Percentiles rank a stretch among this genome's conserved stretches.
Evolutionary conservation across 805 yeast genomes (phyloP).

Genomic region (Pichia insulana): DNA sequence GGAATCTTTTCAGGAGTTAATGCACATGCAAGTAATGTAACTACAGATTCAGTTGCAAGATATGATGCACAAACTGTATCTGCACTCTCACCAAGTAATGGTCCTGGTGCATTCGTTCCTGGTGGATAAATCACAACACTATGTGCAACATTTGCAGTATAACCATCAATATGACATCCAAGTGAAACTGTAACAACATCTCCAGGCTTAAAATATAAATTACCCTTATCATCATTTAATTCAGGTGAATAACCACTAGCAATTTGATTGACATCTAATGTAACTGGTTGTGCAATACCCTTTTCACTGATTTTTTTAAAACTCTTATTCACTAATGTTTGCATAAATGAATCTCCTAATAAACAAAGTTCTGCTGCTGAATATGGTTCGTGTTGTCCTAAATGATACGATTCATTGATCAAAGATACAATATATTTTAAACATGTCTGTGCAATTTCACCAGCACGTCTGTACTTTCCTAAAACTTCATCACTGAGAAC

Average conservation of each 20-base stretch:
- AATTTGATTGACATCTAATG: slow-evolving; percentile 75
- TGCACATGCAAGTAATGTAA: slow-evolving; percentile 63
- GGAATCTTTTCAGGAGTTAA: slow-evolving; percentile 72
- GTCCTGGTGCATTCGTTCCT: slow-evolving; percentile 55
- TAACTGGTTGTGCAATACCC: slow-evolving; percentile 89
- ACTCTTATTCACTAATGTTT: slow-evolving; percentile 46
- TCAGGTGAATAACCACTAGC: slow-evolving; percentile 82
- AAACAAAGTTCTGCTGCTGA: slow-evolving; percentile 68
- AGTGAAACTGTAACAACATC: slow-evolving; percentile 78
- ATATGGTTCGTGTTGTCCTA: slow-evolving; percentile 37
- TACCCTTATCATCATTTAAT: slow-evolving; percentile 52
- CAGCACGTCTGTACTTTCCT: slow-evolving; percentile 83
- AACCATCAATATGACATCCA: slow-evolving; percentile 94
- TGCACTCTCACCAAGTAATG: slow-evolving; percentile 75
- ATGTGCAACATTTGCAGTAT: slow-evolving; percentile 80
- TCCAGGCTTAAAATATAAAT: slow-evolving; percentile 52
- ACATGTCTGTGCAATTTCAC: slow-evolving; percentile 80
- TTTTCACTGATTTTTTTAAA: slow-evolving; percentile 71
- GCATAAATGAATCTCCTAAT: slow-evolving; percentile 69
- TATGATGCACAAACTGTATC: slow-evolving; percentile 87
- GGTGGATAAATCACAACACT: slow-evolving; percentile 78
- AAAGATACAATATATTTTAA: slow-evolving; percentile 55
- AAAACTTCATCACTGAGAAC: slow-evolving; percentile 50
- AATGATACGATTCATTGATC: slow-evolving; percentile 69
- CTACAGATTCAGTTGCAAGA: slow-evolving; percentile 82